Percentiles rank a stretch among this genome's conserved stretches.
phyloP scores from a whole-genome alignment of 306 rosid species.

The Ormosia emarginata region DNA sequence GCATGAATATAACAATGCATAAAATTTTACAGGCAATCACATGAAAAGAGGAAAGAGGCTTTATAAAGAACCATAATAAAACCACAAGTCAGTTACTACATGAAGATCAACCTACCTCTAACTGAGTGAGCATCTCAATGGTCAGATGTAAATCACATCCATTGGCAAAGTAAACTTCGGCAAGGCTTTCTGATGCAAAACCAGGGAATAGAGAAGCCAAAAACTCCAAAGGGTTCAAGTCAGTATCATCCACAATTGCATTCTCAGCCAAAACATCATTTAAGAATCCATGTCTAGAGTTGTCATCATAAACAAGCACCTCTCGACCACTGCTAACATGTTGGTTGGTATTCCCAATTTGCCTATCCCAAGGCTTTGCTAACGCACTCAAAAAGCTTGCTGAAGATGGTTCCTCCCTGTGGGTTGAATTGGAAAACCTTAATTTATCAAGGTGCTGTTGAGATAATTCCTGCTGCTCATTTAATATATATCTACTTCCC shows the following conservation, averaged over 20 bases:
- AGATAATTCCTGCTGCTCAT: conserved; percentile 56
- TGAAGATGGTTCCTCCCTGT: conserved; percentile 62
- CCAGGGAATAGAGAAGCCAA: conserved; percentile 89
- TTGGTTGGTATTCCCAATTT: conserved; percentile 46
- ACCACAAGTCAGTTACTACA: background rate
- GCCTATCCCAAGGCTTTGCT: conserved; percentile 76
- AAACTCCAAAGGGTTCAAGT: conserved; percentile 72
- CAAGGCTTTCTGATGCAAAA: conserved; percentile 87
- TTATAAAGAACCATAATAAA: background rate
- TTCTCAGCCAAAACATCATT: conserved; percentile 65
- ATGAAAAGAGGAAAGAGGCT: background rate
- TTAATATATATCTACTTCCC: conserved; percentile 57
- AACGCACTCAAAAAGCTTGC: conserved; percentile 50
- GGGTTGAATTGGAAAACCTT: conserved; percentile 57
- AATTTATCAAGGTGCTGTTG: conserved; percentile 45
- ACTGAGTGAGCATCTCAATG: conserved; percentile 90
- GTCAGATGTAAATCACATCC: conserved; percentile 77
- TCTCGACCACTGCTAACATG: conserved; percentile 50
- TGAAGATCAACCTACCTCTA: conserved; percentile 62
- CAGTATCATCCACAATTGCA: conserved; percentile 52
- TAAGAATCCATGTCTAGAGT: conserved; percentile 59
- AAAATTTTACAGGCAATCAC: background rate
- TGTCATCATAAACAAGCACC: conserved; percentile 51
- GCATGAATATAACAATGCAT: background rate
- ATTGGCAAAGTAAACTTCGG: conserved; percentile 86